Evolutionary conservation across 192 early-diverging fungal genomes (phyloP).

Genomic region (Linnemannia exigua): DNA sequence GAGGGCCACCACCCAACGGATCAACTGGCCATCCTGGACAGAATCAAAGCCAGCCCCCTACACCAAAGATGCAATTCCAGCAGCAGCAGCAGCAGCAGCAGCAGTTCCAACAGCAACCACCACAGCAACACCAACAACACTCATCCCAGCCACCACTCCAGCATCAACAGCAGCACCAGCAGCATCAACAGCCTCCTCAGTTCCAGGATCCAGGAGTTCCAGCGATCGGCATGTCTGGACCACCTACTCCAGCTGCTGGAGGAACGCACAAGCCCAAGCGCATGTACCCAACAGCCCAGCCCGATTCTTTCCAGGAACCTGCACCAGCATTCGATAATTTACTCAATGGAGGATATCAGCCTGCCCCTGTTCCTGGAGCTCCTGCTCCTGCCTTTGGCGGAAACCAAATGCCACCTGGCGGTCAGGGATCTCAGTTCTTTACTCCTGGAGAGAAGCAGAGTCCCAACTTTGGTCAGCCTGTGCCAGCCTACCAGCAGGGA

Average conservation of each 20-base stretch:
- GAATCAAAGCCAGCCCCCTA: conserved; percentile 17
- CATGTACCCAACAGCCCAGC: conserved; percentile 63
- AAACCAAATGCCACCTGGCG: conserved; percentile 13
- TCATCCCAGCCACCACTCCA: neutral
- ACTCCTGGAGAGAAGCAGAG: conserved; percentile 31
- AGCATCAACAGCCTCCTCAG: conserved; percentile 8
- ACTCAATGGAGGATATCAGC: conserved; percentile 34
- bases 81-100: conserved; percentile 8
- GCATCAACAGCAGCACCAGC: conserved; percentile 14
- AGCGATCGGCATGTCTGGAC: neutral
- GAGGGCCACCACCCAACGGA: conserved; percentile 13
- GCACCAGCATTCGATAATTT: conserved; percentile 16
- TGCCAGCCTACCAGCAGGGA: conserved; percentile 28
- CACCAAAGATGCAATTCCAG: conserved; percentile 23
- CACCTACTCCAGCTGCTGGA: conserved; percentile 18
- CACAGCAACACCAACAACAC: conserved; percentile 4
- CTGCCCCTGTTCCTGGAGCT: conserved; percentile 22
- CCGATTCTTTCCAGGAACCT: conserved; percentile 54
- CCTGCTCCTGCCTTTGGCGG: neutral
- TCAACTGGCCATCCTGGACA: neutral
- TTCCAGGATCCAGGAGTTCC: conserved; percentile 24
- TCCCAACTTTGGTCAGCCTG: conserved; percentile 22
- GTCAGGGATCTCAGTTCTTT: conserved; percentile 26
- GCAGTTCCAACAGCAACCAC: neutral
- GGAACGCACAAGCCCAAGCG: conserved; percentile 57